Evolutionary conservation across 495 filamentous ascomycete species (phyloP), one percentile per base, ranked within the genome.

Genomic region (Aspergillus sparsus): DNA sequence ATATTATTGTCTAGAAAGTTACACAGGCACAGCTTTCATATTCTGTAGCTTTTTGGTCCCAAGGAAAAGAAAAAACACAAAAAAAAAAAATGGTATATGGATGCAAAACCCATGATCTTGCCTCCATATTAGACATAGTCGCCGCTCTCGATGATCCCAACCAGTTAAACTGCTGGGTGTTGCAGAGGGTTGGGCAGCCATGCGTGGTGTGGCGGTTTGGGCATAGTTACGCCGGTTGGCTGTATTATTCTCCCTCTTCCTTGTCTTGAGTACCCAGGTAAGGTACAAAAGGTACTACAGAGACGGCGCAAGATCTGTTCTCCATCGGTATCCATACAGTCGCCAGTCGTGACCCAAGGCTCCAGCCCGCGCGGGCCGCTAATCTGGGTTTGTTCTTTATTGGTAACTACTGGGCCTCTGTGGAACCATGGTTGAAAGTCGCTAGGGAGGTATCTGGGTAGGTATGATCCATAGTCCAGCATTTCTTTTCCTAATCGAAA

Each of bases 171-270:
- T 18, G 34, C 16, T 35, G 18, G 35, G 35, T 16, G 35, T 15
- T 41, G 42, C 55, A 55, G 62, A 58, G 60, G 58, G 75, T 78
- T 78, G 75, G 75, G 75, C 75, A 76, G 51, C 53, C 71, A 78
- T 78, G 72, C 68, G 71, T 76, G 74, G 63, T 56, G 62, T 58
- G 57, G 57, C 57, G 51, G 51, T 62, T 78, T 78, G 72, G 74
- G 74, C 75, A 75, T 53, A 62, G 36, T 55, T 60, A 53, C 42
- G 44, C 54, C 36, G 55, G 35, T 53, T 42, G 35, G 47, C 41
- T 57, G 55, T 45, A 12, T 54, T 16, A 15, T 32, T n/a, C 33
- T 37, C 21, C 15, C 13, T 49, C 54, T 57, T 36, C 50, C 32
- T 18, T 47, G 44, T 36, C 32, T 53, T 36, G 32, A 37, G 9